These are phyloP conservation scores for Vanrija sp. DNA, from an alignment of 1,284 basidiomycete species.

Conservation along the genomic window DNA sequence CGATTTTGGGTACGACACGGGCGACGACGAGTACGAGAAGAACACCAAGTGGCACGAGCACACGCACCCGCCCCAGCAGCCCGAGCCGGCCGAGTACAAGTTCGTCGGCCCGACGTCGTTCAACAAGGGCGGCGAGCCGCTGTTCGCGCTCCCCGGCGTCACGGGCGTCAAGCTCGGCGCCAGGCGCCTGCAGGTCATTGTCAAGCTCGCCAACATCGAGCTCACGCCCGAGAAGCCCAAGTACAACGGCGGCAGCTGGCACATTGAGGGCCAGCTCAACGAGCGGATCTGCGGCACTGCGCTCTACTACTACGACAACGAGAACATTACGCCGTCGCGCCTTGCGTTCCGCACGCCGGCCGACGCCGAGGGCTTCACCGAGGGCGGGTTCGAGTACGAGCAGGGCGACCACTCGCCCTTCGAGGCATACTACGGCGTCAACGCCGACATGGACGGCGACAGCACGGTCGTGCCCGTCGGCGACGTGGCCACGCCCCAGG, in stretches of 20 bases:
- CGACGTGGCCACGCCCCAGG: not conserved
- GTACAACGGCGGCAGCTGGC: conserved; percentile 2
- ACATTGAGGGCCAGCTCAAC: conserved; percentile 7
- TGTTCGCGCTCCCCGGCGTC: conserved; percentile 14
- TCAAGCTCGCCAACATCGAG: conserved; percentile 8
- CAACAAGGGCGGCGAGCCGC: not conserved
- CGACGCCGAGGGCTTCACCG: not conserved
- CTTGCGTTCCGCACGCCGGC: not conserved
- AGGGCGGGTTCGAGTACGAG: conserved; percentile 1
- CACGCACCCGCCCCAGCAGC: conserved; percentile 8
- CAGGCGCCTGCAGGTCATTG: conserved; percentile 2
- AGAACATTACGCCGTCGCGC: not conserved
- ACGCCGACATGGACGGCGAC: not conserved
- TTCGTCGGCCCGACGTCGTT: conserved; percentile 2
- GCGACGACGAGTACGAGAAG: not conserved
- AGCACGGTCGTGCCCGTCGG: not conserved
- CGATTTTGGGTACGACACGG: not conserved
- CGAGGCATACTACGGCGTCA: not conserved
- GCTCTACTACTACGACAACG: conserved; percentile 7
- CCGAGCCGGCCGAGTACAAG: conserved; percentile 8
- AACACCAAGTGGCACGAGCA: conserved; percentile 5
- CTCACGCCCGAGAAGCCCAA: conserved; percentile 6
- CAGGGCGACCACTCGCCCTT: conserved; percentile 10
- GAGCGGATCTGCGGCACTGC: conserved; percentile 4
- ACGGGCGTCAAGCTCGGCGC: conserved; percentile 12